A percentile compares a stretch with the other conserved stretches of the same genome.
phyloP scores from a whole-genome alignment of 2,329 filamentous ascomycete genomes.

The Ophiostoma angusticollis region DNA sequence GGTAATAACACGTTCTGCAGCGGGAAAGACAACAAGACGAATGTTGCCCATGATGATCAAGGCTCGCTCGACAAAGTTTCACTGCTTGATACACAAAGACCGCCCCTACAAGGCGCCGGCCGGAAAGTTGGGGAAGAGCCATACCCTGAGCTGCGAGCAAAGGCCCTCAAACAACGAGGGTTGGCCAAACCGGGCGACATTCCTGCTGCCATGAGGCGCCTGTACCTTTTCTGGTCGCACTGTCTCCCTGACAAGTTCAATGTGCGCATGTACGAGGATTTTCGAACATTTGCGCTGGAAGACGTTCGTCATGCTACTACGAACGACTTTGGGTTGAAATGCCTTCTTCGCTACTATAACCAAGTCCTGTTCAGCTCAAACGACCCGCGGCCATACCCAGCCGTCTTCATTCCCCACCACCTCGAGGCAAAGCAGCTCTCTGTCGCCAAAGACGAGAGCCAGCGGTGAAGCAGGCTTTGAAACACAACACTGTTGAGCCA shows the following conservation, averaged over 20 bases:
- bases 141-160: constrained; percentile 26
- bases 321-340: constrained; percentile 43
- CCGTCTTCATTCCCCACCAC: constrained; percentile 19
- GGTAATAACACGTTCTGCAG: no score
- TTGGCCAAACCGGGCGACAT: constrained; percentile 23
- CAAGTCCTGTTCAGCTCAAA: constrained; percentile 16
- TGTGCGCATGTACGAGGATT: constrained; percentile 61
- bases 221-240: constrained; percentile 65
- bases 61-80: not conserved
- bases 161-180: constrained; percentile 27
- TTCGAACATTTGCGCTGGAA: constrained; percentile 52
- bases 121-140: constrained; percentile 6
- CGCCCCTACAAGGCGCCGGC: not conserved
- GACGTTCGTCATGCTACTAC: constrained; percentile 38
- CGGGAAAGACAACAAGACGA: no score
- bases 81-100: no score
- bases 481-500: no score
- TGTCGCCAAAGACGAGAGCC: not conserved
- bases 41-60: no score
- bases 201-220: constrained; percentile 47
- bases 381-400: constrained; percentile 17
- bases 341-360: constrained; percentile 52
- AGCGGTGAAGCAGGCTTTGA: not conserved
- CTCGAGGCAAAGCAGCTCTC: constrained; percentile 16
- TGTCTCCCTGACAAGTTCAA: constrained; percentile 65